Conservation (phyloP, 1,139 yeast species). For the Meyerozyma guilliermondii region DNA sequence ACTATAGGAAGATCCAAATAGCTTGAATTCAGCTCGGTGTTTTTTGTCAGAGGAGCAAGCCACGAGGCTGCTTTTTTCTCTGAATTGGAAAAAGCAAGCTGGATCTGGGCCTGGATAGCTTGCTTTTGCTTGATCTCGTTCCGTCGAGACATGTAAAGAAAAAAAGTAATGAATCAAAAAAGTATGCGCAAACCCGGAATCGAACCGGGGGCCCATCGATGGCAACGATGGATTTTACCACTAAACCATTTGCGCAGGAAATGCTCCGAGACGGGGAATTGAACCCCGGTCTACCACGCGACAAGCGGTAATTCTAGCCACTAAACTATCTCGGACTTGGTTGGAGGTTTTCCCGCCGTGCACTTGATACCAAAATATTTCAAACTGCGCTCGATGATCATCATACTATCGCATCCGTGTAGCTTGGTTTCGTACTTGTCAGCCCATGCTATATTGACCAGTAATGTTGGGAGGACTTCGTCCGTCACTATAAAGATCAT, state of each 20-base stretch:
- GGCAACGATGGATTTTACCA: slow-evolving; percentile 23
- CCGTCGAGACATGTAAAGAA: slow-evolving; percentile 19
- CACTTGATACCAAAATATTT: neutral
- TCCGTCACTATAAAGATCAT: neutral
- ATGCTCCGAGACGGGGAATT: slow-evolving; percentile 16
- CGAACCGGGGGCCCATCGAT: slow-evolving; percentile 23
- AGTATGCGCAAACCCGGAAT: slow-evolving; percentile 20
- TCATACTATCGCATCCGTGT: neutral
- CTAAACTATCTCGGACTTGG: slow-evolving; percentile 14
- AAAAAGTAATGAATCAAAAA: neutral
- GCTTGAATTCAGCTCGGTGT: slow-evolving; percentile 1
- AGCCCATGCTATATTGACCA: neutral
- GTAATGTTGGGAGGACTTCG: neutral
- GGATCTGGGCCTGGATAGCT: slow-evolving; percentile 45
- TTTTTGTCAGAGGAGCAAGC: slow-evolving; percentile 23
- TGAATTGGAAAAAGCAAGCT: slow-evolving; percentile 35
- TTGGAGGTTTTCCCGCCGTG: neutral
- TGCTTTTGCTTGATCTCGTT: slow-evolving; percentile 45
- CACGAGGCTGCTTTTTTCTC: slow-evolving; percentile 37
- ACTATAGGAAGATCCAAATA: slow-evolving; percentile 43
- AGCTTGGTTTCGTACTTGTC: neutral
- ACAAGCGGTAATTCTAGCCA: slow-evolving; percentile 18
- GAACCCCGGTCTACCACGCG: slow-evolving; percentile 18
- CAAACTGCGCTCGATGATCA: neutral
- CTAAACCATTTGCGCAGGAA: slow-evolving; percentile 20